Evolutionary conservation across 345 rosid species (phyloP), one percentile per base, ranked within the genome.

Genomic region (Corchorus olitorius): DNA sequence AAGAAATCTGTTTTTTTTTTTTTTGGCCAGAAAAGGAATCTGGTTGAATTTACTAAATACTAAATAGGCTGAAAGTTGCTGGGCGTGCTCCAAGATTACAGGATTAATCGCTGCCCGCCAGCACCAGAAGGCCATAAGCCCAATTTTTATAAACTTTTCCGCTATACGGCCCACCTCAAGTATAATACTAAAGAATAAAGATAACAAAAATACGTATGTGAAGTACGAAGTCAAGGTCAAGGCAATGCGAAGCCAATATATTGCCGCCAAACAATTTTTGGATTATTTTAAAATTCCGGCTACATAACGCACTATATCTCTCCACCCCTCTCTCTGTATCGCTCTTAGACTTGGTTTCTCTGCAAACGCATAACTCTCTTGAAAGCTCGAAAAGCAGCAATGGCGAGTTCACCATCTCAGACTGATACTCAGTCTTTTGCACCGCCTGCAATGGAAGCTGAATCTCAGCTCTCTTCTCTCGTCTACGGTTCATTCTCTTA

Each of bases 401-500:
- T 92, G 98, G 89, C 90, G 82, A 75, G 41, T 70, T 80, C 91
- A 75, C 81, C 87, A 14, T 75, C 87, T 55, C 84, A 75, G 56
- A 19, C 73, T 53, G 86, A 76, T 46, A 78, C 78, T 19, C 86
- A 83, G 77, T 79, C 79, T 65, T 82, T 72, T 75, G 55, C 83
- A 60, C 48, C 75, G 56, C 77, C 76, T 72, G 58, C 73, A 16
- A 76, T 77, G 45, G 86, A 88, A 75, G 76, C 87, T 39, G 98
- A 90, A 58, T 94, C 94, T 58, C 88, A 79, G 76, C 89, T 91
- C 15, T 78, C 95, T 7, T 83, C 94, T 80, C 82, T 92, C 73
- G 79, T 94, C 73, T 88, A 78, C 73, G 97, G 98, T 94, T 77
- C 73, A 76, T 72, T 76, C 37, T 46, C 55, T 70, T 16, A 35